Evolutionary conservation across 2,329 filamentous ascomycete genomes (phyloP).

Genomic region (Zarea fungicola): DNA sequence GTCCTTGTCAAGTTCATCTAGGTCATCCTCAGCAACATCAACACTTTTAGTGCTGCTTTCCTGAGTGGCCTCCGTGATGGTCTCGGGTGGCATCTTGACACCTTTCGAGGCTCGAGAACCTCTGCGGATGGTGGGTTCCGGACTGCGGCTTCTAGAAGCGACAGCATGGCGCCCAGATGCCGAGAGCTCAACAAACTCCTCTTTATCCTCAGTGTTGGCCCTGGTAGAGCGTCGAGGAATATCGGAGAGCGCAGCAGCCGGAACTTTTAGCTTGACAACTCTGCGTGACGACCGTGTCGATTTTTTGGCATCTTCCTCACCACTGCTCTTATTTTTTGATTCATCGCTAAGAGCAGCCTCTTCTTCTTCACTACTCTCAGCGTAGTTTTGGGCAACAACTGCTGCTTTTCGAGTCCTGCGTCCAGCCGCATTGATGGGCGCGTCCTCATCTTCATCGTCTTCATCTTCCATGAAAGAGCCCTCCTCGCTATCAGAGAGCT

Average conservation of each 20-base stretch:
- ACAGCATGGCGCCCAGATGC: slow-evolving; percentile 55
- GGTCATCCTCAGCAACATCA: slow-evolving; percentile 22
- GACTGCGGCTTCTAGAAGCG: slow-evolving; percentile 48
- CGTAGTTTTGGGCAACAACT: slow-evolving; percentile 41
- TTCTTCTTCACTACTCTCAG: slow-evolving; percentile 41
- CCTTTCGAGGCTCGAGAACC: slow-evolving; percentile 47
- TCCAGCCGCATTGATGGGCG: slow-evolving; percentile 42
- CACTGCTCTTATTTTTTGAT: slow-evolving; percentile 23
- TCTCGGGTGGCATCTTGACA: slow-evolving; percentile 41
- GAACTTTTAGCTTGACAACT: slow-evolving; percentile 43
- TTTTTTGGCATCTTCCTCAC: slow-evolving; percentile 22
- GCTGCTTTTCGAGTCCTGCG: slow-evolving; percentile 44
- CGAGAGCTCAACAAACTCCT: slow-evolving; percentile 53
- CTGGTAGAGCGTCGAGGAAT: slow-evolving; percentile 45
- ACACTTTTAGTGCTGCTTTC: slow-evolving; percentile 38
- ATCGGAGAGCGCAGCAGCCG: slow-evolving; percentile 22
- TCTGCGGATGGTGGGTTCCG: slow-evolving; percentile 44
- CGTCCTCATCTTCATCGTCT: slow-evolving; percentile 38
- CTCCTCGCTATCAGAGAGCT: slow-evolving; percentile 48
- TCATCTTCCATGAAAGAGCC: slow-evolving; percentile 43
- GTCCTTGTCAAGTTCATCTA: slow-evolving; percentile 34
- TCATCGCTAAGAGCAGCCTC: slow-evolving; percentile 27
- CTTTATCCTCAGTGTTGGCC: slow-evolving; percentile 49
- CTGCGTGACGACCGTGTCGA: slow-evolving; percentile 23
- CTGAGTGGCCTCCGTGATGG: slow-evolving; percentile 49